Evolutionary conservation across 140 eudicot genomes (phyloP).

Genomic region (Bidens hawaiensis): DNA sequence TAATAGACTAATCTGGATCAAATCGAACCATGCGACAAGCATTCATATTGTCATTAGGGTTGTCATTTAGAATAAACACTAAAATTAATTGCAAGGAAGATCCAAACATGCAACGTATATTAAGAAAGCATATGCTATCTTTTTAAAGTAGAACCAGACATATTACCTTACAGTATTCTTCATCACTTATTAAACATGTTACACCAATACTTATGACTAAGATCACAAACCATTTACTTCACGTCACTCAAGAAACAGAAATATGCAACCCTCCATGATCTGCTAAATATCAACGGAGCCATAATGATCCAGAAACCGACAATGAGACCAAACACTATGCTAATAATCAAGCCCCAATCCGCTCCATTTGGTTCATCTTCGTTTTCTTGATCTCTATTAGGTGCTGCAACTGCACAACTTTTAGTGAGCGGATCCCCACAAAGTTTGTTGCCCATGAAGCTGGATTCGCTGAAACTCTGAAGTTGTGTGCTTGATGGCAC

Average conservation of each 20-base stretch:
- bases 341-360: conserved; percentile 19
- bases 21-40: no score
- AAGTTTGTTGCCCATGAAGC: background rate
- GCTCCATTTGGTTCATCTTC: background rate
- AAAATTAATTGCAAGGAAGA: no score
- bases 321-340: conserved; percentile 14
- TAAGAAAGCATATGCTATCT: no score
- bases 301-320: conserved; percentile 18
- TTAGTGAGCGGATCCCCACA: background rate
- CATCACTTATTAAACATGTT: no score
- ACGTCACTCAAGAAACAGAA: background rate
- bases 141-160: no score
- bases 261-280: conserved; percentile 1
- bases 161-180: no score
- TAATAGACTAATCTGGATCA: no score
- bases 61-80: no score
- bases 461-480: background rate
- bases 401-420: background rate
- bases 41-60: no score
- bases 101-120: no score
- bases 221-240: no score
- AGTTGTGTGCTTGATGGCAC: background rate
- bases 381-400: background rate
- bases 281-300: conserved; percentile 13
- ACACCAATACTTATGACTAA: no score